Base-by-base conservation (phyloP, 805 yeast genomes). In the Starmerella tilneyi region DNA sequence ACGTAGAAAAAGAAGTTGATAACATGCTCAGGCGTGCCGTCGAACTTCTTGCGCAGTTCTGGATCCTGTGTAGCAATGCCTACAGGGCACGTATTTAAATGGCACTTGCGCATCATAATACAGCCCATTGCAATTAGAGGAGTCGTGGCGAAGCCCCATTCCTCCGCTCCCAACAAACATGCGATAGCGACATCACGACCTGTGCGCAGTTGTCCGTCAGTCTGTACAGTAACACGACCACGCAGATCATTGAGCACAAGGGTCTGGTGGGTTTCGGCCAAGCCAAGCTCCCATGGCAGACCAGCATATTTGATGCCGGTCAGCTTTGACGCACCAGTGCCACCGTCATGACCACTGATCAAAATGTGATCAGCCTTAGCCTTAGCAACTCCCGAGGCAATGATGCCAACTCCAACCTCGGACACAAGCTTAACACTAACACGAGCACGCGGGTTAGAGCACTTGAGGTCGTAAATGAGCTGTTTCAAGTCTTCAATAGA, bases 51-150 rank as follows among this genome's bases (percentile, higher is more conserved):
- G 68, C 98, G 78, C 56, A 89, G 73, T 55, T 79, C 84, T 16
- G 96, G 96, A 64, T 89, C 97, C 67, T 92, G 98, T 24, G 98
- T 89, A 37, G 98, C 98, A 69, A 89, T 84, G 68, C 98, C 98
- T 41, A 89, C 98, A 23, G 98, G 96, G 67, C 98, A 89, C 31
- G 94, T 77, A 69, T 84, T 84, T 49, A 84, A 70, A 64, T 89
- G 97, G 63, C 96, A 84, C 71, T 82, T 84, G 68, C 95, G 76
- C 83, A 88, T 81, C 84, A 86, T 80, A 63, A 89, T 82, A 72
- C 98, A 89, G 51, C 97, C 97, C 88, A 89, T 77, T 27, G 96
- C 92, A 58, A 89, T 88, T 63, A 89, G 75, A 33, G 98, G 97
- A 53, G 96, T 80, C 22, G 98, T 89, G 23, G 98, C 98, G 61